Evolutionary conservation across 345 rosid species (phyloP), one percentile per base, ranked within the genome.

Genomic region (Reutealis trisperma): DNA sequence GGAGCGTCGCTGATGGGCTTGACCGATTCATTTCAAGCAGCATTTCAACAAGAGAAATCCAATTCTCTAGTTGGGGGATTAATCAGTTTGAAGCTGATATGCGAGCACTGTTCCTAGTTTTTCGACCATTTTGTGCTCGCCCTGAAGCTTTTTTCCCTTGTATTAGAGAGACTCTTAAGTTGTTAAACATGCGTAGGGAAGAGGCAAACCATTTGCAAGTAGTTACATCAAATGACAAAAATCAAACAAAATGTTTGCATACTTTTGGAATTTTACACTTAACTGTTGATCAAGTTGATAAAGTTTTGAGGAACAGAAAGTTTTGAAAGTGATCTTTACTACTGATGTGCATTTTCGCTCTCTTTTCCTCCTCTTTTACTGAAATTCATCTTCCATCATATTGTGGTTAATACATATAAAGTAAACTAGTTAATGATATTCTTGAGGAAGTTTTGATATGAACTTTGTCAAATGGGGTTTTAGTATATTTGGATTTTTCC

Each of bases 91-190:
- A 72, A 68, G 78, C 81, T 1, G 90, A 90, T 34, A 86, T 88
- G 84, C 77, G 72, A 71, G 93, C 91, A 2, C 66, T 93, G 78
- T 83, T 84, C 42, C 73, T 60, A 45, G 94, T 89, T 60, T 85
- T 93, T 70, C 84, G 76, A 69, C 88, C 89, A 34, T 93, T 78
- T 58, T 93, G 98, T 73, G 86, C 85, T 63, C 90, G 94, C 22
- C 92, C 96, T 30, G 89, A 80, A 66, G 91, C 90, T 32, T 93
- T 91, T 80, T 91, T 89, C 65, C 98, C 97, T 64, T 79, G 87
- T 19, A 75, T 91, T 25, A 89, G 87, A 76, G 96, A 93, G 75
- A 87, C 79, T 71, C 83, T 90, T 52, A 81, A 79, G 89, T 81
- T 91, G 84, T 68, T 90, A 64, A 84, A 81, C 44, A 81, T 86